Conservation (phyloP, 352 stramenopile genomes). For the Phytophthora sansomeana region DNA sequence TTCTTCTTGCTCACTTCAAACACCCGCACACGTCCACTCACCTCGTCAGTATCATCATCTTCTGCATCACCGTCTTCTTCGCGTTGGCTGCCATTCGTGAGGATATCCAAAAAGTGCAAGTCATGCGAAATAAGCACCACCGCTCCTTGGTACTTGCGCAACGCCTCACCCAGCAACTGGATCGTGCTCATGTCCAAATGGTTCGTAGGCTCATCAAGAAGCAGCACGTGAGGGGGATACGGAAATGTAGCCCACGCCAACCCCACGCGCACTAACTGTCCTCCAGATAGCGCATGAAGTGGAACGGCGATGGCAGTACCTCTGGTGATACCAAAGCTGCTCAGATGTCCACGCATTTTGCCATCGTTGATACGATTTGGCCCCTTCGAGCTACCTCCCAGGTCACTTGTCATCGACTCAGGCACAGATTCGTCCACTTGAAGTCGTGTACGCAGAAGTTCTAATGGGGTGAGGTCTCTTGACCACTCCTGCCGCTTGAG, state of each 20-base stretch:
- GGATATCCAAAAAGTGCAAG: conserved; percentile 63
- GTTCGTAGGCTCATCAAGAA: conserved; percentile 94
- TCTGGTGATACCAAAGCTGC: conserved; percentile 56
- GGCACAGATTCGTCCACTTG: conserved; percentile 43
- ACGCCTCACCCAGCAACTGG: conserved; percentile 67
- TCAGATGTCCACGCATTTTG: conserved; percentile 54
- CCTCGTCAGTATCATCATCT: conserved; percentile 17
- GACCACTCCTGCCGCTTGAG: conserved; percentile 65
- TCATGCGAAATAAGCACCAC: conserved; percentile 78
- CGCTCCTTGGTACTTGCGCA: conserved; percentile 62
- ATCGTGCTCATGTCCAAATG: conserved; percentile 93
- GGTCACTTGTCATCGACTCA: neutral
- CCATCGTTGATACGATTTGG: conserved; percentile 31
- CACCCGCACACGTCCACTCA: conserved; percentile 32
- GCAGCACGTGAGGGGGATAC: conserved; percentile 91
- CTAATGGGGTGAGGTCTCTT: conserved; percentile 45
- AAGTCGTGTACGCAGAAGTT: conserved; percentile 47
- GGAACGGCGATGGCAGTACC: conserved; percentile 43
- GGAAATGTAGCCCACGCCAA: conserved; percentile 69
- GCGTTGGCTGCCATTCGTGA: conserved; percentile 29
- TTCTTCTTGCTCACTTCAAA: conserved; percentile 67
- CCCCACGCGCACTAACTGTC: conserved; percentile 60
- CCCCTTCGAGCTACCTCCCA: neutral
- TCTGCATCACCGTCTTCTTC: conserved; percentile 17
- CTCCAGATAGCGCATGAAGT: conserved; percentile 52